phyloP scores from a whole-genome alignment of 768 basidiomycete genomes.

The Suillus cothurnatus region DNA sequence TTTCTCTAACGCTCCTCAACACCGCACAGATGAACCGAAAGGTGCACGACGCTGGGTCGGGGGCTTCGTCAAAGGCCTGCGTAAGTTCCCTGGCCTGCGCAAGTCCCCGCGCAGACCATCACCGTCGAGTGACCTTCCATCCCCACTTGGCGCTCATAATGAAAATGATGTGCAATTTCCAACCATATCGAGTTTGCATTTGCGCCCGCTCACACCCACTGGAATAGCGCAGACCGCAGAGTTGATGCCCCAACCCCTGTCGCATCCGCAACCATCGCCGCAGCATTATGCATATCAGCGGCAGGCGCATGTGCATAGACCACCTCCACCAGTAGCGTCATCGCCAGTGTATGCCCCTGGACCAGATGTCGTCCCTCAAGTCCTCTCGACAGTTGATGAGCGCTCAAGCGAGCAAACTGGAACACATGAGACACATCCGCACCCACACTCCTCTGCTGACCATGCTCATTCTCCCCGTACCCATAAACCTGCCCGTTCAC shows the following conservation, averaged over 20 bases:
- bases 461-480: not conserved
- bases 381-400: slow-evolving; percentile 5
- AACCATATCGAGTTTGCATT: slow-evolving; percentile 6
- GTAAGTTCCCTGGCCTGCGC: slow-evolving; percentile 25
- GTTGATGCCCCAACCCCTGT: slow-evolving; percentile 2
- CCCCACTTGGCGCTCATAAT: not conserved
- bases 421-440: not conserved
- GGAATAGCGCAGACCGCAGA: slow-evolving; percentile 9
- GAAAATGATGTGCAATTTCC: not conserved
- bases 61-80: slow-evolving; percentile 36
- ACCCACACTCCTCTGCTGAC: not conserved
- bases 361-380: slow-evolving; percentile 1
- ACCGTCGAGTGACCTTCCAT: not conserved
- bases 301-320: not conserved
- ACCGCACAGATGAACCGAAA: slow-evolving; percentile 6
- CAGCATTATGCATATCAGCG: not conserved
- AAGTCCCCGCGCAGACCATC: not conserved
- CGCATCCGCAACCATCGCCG: not conserved
- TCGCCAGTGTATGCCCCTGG: not conserved
- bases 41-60: slow-evolving; percentile 24
- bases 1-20: slow-evolving; percentile 1
- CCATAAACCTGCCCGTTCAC: not conserved
- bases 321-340: not conserved
- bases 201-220: slow-evolving; percentile 10
- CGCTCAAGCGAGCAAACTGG: slow-evolving; percentile 5